These are phyloP conservation scores for Mimosa pudica DNA, from an alignment of 306 rosid genomes.

Conservation along the genomic window DNA sequence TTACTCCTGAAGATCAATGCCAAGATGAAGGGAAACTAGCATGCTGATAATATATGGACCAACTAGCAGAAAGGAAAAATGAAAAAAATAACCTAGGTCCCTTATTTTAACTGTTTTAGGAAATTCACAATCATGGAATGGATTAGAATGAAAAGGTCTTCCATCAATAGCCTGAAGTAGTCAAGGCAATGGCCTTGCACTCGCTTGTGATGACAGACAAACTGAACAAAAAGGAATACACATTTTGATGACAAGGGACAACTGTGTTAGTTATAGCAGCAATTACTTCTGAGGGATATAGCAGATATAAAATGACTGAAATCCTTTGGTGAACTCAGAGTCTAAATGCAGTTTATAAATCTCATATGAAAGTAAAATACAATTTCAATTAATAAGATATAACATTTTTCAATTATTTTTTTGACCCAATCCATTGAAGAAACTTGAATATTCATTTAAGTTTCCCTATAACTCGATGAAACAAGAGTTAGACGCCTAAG, in stretches of 20 bases:
- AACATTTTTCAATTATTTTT: not conserved
- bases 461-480: not conserved
- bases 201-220: not conserved
- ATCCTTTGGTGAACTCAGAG: not conserved
- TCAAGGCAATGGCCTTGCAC: not conserved
- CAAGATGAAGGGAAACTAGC: not conserved
- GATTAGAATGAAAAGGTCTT: not conserved
- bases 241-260: not conserved
- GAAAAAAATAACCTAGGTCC: not conserved
- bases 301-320: not conserved
- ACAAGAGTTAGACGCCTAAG: not conserved
- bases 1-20: not conserved
- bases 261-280: not conserved
- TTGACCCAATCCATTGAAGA: not conserved
- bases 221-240: not conserved
- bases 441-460: not conserved
- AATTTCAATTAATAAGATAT: not conserved
- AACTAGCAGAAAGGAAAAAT: not conserved
- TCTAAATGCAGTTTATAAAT: not conserved
- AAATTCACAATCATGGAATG: not conserved
- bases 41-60: not conserved
- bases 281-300: not conserved
- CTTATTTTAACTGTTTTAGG: not conserved
- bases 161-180: not conserved
- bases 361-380: not conserved